Conservation (phyloP, 768 basidiomycete genomes). For the Leccinum longicurvipes region DNA sequence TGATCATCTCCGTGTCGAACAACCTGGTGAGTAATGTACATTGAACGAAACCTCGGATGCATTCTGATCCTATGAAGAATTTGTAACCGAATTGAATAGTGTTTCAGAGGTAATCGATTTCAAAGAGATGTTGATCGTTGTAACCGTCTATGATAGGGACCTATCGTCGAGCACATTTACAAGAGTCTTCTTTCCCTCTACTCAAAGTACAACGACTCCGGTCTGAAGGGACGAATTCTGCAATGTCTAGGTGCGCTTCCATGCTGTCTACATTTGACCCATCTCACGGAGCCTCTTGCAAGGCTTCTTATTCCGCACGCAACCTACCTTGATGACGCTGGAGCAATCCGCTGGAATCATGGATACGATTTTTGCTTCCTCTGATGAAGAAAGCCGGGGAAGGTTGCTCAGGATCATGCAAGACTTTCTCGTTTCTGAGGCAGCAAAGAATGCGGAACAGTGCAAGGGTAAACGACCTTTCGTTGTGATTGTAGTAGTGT, state of each 20-base stretch:
- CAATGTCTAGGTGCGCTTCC: conserved; percentile 74
- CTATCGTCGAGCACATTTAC: conserved; percentile 85
- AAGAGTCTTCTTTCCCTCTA: conserved; percentile 67
- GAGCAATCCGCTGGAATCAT: conserved; percentile 78
- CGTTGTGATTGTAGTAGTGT: background rate
- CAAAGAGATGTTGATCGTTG: background rate
- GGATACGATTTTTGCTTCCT: conserved; percentile 81
- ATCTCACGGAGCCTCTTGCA: background rate
- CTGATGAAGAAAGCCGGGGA: conserved; percentile 67
- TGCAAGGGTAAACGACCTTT: conserved; percentile 52
- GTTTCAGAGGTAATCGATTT: conserved; percentile 48
- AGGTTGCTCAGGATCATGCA: conserved; percentile 85
- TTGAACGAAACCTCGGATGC: background rate
- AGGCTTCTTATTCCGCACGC: conserved; percentile 92
- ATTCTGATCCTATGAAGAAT: conserved; percentile 35
- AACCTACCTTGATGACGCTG: conserved; percentile 86
- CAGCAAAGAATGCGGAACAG: conserved; percentile 68
- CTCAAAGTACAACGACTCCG: conserved; percentile 54
- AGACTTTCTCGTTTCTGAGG: conserved; percentile 84
- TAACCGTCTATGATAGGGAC: conserved; percentile 39
- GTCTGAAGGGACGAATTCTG: conserved; percentile 67
- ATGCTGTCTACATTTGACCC: background rate
- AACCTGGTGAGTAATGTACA: conserved; percentile 45
- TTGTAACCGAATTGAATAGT: conserved; percentile 53
- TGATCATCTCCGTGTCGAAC: conserved; percentile 65